A percentile compares a stretch with the other conserved stretches of the same genome.
These are phyloP conservation scores for Balansia obtecta DNA, from an alignment of 2,329 filamentous ascomycete species.

Conservation along the genomic window DNA sequence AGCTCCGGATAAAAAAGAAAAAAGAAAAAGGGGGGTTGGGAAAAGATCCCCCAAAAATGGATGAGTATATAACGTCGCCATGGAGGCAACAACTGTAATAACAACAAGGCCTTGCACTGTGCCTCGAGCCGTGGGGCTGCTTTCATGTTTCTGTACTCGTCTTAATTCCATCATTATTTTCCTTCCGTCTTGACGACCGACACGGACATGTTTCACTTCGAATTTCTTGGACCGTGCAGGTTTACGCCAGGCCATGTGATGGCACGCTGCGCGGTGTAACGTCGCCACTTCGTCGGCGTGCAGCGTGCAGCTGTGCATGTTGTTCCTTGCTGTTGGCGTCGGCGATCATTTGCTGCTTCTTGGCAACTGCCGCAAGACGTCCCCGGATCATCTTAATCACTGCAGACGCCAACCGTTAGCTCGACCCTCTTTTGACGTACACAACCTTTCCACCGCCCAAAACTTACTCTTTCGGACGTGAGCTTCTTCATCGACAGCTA, in stretches of 20 bases:
- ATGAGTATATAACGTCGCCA: not conserved
- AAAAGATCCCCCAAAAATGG: not conserved
- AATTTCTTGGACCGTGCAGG: conserved; percentile 1
- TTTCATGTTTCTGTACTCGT: not conserved
- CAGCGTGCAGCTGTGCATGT: conserved; percentile 27
- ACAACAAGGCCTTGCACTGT: not conserved
- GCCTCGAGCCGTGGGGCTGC: conserved; percentile 3
- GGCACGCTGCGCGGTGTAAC: conserved; percentile 42
- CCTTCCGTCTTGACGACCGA: not conserved
- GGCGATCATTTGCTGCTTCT: conserved; percentile 49
- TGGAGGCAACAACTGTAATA: not conserved
- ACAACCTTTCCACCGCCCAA: not conserved
- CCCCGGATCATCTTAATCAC: conserved; percentile 51
- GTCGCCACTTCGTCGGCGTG: conserved; percentile 42
- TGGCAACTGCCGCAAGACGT: conserved; percentile 43
- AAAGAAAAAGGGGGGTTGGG: not conserved
- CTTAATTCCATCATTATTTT: not conserved
- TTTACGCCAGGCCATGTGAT: conserved; percentile 28
- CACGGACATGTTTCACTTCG: not conserved
- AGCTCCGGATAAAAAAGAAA: not conserved
- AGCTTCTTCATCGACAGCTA: conserved; percentile 58
- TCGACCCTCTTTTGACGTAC: not conserved
- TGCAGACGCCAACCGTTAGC: conserved; percentile 19
- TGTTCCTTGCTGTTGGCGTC: conserved; percentile 40
- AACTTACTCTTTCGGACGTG: conserved; percentile 59